Conservation (phyloP, 257 asterid genomes). For the Salvia splendens region DNA sequence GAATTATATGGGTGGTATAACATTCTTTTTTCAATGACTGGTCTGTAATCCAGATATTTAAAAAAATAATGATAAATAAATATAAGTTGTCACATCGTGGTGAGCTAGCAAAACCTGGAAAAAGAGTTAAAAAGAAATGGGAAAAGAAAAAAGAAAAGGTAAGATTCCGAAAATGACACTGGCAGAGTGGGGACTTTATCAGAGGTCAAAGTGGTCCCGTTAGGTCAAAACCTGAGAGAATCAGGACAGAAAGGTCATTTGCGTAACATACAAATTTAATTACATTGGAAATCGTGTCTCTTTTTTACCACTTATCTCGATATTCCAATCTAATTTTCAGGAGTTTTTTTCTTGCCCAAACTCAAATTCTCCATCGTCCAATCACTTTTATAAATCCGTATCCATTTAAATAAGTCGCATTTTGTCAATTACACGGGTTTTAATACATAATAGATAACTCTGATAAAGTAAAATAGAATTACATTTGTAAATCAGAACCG, state of each 20-base stretch:
- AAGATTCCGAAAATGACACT: slow-evolving; percentile 1
- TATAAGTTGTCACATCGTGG: not conserved
- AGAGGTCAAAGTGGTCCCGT: slow-evolving; percentile 61
- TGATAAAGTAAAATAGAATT: too few relatives aligned
- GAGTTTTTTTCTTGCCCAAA: slow-evolving; percentile 16
- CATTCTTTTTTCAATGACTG: too few relatives aligned
- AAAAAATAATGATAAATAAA: not conserved
- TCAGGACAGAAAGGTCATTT: slow-evolving; percentile 44
- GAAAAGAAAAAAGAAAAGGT: not conserved
- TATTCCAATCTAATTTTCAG: slow-evolving; percentile 10
- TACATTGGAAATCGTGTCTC: slow-evolving; percentile 44
- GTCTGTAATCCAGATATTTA: not conserved
- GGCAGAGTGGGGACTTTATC: slow-evolving; percentile 11
- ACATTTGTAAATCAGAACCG: too few relatives aligned
- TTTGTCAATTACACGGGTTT: too few relatives aligned
- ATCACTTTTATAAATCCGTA: too few relatives aligned
- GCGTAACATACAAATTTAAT: slow-evolving; percentile 30
- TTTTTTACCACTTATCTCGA: slow-evolving; percentile 21
- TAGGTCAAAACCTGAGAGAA: slow-evolving; percentile 51
- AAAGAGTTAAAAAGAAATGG: not conserved
- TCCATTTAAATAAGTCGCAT: too few relatives aligned
- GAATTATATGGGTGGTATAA: too few relatives aligned
- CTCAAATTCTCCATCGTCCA: slow-evolving; percentile 15
- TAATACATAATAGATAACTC: too few relatives aligned
- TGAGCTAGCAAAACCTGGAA: slow-evolving; percentile 5